These are phyloP conservation scores for Dioszegia aurantiaca DNA, from an alignment of 768 basidiomycete genomes.

Conservation along the genomic window DNA sequence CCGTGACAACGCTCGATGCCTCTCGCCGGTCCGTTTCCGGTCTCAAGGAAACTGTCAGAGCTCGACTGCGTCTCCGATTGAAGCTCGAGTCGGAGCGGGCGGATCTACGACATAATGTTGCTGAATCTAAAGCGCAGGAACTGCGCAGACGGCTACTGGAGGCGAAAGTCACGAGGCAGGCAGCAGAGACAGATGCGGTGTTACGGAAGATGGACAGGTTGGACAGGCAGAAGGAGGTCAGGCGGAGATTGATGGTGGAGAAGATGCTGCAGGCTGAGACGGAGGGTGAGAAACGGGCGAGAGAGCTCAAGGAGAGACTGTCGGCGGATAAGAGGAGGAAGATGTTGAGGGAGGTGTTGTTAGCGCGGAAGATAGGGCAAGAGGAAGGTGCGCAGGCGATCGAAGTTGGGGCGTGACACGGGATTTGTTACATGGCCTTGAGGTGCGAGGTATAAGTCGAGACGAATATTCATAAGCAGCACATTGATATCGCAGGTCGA, in stretches of 20 bases:
- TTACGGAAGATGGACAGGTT: constrained; percentile 30
- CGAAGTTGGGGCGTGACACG: background rate
- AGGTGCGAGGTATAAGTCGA: no score
- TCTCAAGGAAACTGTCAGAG: constrained; percentile 28
- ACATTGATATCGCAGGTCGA: background rate
- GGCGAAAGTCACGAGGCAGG: constrained; percentile 22
- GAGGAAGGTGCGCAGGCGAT: background rate
- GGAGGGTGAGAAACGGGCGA: constrained; percentile 30
- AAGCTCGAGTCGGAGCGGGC: constrained; percentile 33
- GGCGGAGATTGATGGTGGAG: constrained; percentile 38
- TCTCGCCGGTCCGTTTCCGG: constrained; percentile 13
- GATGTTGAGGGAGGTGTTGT: constrained; percentile 24
- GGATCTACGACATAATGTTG: constrained; percentile 17
- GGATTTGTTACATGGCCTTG: no score
- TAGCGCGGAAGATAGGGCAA: constrained; percentile 18
- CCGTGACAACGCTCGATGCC: background rate
- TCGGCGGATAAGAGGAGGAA: constrained; percentile 28
- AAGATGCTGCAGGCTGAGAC: constrained; percentile 47
- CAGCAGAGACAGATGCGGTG: constrained; percentile 29
- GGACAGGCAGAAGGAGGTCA: constrained; percentile 31
- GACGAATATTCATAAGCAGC: background rate
- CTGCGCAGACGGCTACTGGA: constrained; percentile 28
- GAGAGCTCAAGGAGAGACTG: constrained; percentile 40
- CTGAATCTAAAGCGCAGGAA: constrained; percentile 33
- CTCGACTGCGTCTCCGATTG: constrained; percentile 28